phyloP scores from a whole-genome alignment of 495 filamentous ascomycete genomes.

The Penicillium psychrofluorescens region DNA sequence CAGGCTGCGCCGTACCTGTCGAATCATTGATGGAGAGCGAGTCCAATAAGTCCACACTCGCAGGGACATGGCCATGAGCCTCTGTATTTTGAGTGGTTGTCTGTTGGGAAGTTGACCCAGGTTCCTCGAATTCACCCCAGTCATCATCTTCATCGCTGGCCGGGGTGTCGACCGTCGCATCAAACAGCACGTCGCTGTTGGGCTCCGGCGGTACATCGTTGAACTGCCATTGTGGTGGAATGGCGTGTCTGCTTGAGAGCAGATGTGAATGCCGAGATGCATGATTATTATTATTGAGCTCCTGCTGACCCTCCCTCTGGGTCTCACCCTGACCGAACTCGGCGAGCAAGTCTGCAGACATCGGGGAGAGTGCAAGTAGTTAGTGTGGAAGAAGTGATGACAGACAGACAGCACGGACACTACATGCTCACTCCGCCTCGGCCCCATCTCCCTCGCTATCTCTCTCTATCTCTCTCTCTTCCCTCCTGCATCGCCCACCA shows the following conservation, averaged over 20 bases:
- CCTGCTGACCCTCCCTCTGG: conserved; percentile 8
- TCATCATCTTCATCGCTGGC: conserved; percentile 52
- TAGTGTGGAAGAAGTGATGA: background rate
- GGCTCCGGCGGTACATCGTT: conserved; percentile 8
- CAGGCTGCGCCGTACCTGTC: background rate
- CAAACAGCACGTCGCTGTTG: conserved; percentile 36
- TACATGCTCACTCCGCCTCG: background rate
- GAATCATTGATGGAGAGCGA: conserved; percentile 18
- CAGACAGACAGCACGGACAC: too few species aligned
- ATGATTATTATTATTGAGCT: background rate
- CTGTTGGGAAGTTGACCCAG: conserved; percentile 49
- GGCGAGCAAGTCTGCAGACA: conserved; percentile 72
- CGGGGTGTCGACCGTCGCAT: conserved; percentile 31
- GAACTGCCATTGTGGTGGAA: too few species aligned
- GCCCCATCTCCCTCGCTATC: conserved; percentile 16
- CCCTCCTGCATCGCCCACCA: conserved; percentile 6
- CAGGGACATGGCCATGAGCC: background rate
- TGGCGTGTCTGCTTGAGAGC: too few species aligned
- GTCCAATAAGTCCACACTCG: conserved; percentile 16
- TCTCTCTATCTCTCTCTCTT: conserved; percentile 8
- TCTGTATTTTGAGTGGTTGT: conserved; percentile 17
- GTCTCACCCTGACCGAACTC: conserved; percentile 48
- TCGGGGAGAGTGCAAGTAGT: conserved; percentile 21
- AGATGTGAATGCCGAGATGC: background rate
- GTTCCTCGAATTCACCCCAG: conserved; percentile 69